phyloP scores from a whole-genome alignment of 2,329 filamentous ascomycete species.

The Fusarium luffae region DNA sequence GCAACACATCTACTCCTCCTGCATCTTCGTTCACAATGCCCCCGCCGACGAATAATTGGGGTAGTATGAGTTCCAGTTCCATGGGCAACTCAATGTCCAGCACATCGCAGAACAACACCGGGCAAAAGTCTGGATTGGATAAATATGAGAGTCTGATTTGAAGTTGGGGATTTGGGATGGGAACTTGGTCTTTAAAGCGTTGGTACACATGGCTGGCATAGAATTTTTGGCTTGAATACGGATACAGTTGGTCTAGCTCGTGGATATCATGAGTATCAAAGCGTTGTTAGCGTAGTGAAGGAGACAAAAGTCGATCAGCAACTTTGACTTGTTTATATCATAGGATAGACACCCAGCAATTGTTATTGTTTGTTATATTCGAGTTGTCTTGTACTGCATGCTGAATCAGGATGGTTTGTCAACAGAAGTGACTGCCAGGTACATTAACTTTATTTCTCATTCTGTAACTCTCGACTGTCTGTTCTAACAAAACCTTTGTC shows the following conservation, averaged over 20 bases:
- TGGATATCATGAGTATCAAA: background rate
- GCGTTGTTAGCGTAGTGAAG: background rate
- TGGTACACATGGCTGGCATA: slow-evolving; percentile 5
- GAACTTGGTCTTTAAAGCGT: slow-evolving; percentile 2
- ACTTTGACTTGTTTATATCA: background rate
- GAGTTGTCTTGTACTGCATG: background rate
- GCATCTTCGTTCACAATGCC: slow-evolving; percentile 60
- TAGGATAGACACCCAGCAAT: background rate
- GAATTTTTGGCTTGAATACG: slow-evolving; percentile 11
- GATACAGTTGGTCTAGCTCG: background rate
- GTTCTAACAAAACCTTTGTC: background rate
- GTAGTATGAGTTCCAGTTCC: slow-evolving; percentile 24
- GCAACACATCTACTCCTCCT: slow-evolving; percentile 42
- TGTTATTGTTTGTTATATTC: background rate
- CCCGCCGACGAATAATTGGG: slow-evolving; percentile 52
- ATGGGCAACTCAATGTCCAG: slow-evolving; percentile 7
- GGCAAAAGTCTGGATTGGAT: slow-evolving; percentile 67
- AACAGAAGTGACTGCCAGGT: background rate
- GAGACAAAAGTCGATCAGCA: background rate
- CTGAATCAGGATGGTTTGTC: background rate
- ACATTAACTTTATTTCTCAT: background rate
- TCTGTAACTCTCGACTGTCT: background rate
- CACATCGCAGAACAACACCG: slow-evolving; percentile 37
- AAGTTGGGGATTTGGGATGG: slow-evolving; percentile 6
- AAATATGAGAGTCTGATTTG: slow-evolving; percentile 76